These are phyloP conservation scores for Rehmannia glutinosa DNA, from an alignment of 257 asterid genomes.

Conservation along the genomic window DNA sequence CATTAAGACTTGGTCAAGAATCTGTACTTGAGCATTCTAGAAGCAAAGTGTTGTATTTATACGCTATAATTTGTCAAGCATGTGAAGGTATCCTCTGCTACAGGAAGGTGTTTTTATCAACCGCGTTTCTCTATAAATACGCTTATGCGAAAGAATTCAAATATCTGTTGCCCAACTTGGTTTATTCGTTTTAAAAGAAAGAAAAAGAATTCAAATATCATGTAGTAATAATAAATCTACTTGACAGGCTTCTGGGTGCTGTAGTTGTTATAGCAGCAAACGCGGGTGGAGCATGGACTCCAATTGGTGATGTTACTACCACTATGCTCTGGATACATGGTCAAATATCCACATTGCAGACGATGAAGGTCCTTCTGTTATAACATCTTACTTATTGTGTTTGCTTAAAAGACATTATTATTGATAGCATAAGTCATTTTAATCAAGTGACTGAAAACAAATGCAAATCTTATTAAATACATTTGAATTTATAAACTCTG, in stretches of 20 bases:
- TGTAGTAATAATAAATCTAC: constrained; percentile 11
- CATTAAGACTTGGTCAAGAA: background rate
- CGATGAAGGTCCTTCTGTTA: constrained; percentile 73
- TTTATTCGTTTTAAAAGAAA: background rate
- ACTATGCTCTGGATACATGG: constrained; percentile 99
- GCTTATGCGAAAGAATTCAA: too few relatives aligned
- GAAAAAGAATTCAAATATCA: background rate
- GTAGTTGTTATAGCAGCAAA: constrained; percentile 95
- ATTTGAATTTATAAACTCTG: background rate
- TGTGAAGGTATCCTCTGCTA: background rate
- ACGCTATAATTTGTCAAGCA: background rate
- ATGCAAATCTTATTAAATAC: background rate
- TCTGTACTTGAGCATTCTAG: background rate
- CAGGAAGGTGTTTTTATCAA: background rate
- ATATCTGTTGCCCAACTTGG: background rate
- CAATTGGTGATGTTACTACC: constrained; percentile 96
- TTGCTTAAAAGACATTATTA: background rate
- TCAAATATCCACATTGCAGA: constrained; percentile 82
- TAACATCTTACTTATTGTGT: constrained; percentile 9
- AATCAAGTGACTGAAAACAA: background rate
- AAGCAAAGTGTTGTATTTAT: background rate
- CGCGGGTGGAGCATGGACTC: constrained; percentile 99
- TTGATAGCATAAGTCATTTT: background rate
- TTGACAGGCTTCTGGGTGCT: constrained; percentile 82
- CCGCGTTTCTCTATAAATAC: background rate